These are phyloP conservation scores for Blastomyces percursus DNA, from an alignment of 2,329 filamentous ascomycete genomes.

Conservation along the genomic window DNA sequence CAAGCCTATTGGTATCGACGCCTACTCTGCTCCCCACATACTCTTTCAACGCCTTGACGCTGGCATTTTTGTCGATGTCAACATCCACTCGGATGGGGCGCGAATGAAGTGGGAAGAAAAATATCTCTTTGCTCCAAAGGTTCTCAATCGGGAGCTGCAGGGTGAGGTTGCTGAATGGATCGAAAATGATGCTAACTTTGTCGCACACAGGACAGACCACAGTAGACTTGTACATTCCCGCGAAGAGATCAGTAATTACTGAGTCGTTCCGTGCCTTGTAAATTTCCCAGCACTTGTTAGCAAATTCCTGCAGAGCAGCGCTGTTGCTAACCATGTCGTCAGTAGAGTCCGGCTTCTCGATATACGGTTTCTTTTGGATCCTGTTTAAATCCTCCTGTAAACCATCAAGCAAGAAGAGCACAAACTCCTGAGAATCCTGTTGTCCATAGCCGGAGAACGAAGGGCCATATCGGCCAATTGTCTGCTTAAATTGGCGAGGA, in stretches of 20 bases:
- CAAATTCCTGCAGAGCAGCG: constrained; percentile 70
- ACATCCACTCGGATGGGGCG: constrained; percentile 60
- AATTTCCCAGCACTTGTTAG: constrained; percentile 80
- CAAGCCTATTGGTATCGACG: constrained; percentile 48
- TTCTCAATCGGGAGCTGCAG: constrained; percentile 81
- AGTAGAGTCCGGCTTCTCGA: constrained; percentile 93
- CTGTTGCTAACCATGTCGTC: constrained; percentile 86
- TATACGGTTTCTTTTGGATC: constrained; percentile 90
- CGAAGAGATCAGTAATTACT: constrained; percentile 89
- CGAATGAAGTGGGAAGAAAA: constrained; percentile 66
- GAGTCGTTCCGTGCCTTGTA: constrained; percentile 90
- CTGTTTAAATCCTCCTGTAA: constrained; percentile 92
- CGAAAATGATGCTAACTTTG: constrained; percentile 97
- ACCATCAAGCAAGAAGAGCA: constrained; percentile 88
- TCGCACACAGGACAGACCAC: constrained; percentile 81
- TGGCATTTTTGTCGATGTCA: constrained; percentile 61
- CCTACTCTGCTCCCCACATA: constrained; percentile 45
- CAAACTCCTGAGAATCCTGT: constrained; percentile 94
- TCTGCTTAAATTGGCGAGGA: constrained; percentile 70
- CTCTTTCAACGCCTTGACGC: constrained; percentile 42
- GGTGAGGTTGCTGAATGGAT: constrained; percentile 91
- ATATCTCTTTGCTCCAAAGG: constrained; percentile 63
- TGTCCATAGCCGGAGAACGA: constrained; percentile 91
- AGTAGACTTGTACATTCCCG: constrained; percentile 96
- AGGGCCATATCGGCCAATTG: constrained; percentile 68